Percentiles rank a stretch among this genome's conserved stretches.
Conservation (phyloP, 225 moss, liverwort and hornwort species). For the Climacium dendroides region DNA sequence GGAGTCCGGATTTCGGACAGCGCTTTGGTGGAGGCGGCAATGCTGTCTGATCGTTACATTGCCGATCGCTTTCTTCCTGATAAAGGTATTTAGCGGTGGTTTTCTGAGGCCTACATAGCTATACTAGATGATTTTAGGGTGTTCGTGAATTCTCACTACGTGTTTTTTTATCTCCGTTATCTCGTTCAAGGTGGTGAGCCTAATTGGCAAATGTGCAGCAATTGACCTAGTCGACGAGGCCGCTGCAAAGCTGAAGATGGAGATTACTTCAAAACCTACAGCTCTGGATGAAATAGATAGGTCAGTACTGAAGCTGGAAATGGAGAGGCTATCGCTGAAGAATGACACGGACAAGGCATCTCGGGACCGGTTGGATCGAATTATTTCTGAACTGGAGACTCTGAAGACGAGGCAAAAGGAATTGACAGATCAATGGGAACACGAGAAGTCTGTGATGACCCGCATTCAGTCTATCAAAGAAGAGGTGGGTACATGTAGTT, state of each 20-base stretch:
- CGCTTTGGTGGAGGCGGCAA: constrained; percentile 77
- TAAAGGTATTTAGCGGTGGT: constrained; percentile 39
- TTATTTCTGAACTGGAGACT: constrained; percentile 52
- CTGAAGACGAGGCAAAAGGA: constrained; percentile 68
- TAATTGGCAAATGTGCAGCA: constrained; percentile 33
- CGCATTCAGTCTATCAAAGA: constrained; percentile 97
- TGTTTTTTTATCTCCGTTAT: not conserved
- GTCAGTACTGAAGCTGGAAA: constrained; percentile 80
- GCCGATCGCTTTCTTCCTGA: constrained; percentile 95
- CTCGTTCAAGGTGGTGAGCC: not conserved
- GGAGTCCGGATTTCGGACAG: constrained; percentile 91
- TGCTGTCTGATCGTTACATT: constrained; percentile 91
- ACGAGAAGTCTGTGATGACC: constrained; percentile 95
- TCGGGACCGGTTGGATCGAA: constrained; percentile 70
- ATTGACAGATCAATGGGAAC: constrained; percentile 97
- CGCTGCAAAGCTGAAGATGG: constrained; percentile 97
- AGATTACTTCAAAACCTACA: constrained; percentile 97
- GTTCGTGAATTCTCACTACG: not conserved
- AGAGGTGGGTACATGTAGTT: constrained; percentile 36
- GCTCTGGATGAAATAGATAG: constrained; percentile 89
- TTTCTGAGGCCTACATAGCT: not conserved
- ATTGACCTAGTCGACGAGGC: constrained; percentile 97
- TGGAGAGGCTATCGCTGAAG: constrained; percentile 86
- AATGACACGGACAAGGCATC: constrained; percentile 92
- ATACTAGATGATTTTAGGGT: not conserved